A percentile compares a stretch with the other conserved stretches of the same genome.
Conservation (phyloP, 2,329 filamentous ascomycete genomes). For the Fusarium falciforme region DNA sequence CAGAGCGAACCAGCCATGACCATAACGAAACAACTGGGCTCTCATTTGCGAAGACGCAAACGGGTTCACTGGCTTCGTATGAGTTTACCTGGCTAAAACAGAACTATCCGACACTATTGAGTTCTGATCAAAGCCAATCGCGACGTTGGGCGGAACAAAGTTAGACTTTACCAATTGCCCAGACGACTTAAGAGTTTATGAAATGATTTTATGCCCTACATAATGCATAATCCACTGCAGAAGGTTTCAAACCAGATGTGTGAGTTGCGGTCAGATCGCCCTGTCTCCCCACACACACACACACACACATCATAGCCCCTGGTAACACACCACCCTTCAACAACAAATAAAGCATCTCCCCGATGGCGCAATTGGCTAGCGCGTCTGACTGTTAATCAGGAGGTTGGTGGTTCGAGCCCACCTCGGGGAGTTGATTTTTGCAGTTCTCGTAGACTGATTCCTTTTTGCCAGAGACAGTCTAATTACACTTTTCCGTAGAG, state of each 20-base stretch:
- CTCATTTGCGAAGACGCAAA: background rate
- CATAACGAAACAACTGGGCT: background rate
- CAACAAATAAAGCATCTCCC: background rate
- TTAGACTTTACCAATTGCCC: background rate
- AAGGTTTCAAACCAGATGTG: background rate
- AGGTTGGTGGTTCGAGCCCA: conserved; percentile 32
- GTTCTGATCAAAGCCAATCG: background rate
- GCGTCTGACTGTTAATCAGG: conserved; percentile 68
- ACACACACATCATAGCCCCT: background rate
- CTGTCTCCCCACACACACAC: background rate
- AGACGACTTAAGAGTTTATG: background rate
- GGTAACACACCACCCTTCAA: background rate
- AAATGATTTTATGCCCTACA: background rate
- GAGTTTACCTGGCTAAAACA: background rate
- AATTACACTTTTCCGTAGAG: too few species aligned
- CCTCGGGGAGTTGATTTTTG: conserved; percentile 6
- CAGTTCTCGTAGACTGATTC: background rate
- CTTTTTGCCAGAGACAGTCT: background rate
- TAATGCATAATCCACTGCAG: background rate
- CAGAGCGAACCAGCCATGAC: background rate
- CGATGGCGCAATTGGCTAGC: conserved; percentile 65
- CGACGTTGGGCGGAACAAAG: background rate
- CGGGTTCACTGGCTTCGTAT: background rate
- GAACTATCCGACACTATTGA: background rate
- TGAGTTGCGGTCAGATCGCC: background rate